Percentiles rank a stretch among this genome's conserved stretches.
Evolutionary conservation across 805 yeast genomes (phyloP).

Genomic region (Candida parachauliodes): DNA sequence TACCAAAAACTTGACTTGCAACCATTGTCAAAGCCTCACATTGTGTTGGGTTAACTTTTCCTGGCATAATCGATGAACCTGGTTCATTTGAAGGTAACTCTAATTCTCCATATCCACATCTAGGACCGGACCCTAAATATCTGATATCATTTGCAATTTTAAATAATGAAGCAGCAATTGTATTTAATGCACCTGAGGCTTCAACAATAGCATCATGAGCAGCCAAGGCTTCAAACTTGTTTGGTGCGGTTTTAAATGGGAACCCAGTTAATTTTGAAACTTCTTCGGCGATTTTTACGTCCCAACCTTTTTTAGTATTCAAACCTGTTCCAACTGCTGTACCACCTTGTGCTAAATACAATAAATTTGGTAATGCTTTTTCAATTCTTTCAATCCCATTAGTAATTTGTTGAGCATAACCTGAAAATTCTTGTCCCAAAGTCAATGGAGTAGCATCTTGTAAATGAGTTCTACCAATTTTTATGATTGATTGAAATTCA

Average conservation of each 20-base stretch:
- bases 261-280: conserved; percentile 85
- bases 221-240: conserved; percentile 98
- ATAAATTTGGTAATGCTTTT: conserved; percentile 67
- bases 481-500: conserved; percentile 86
- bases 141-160: conserved; percentile 98
- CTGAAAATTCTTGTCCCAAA: conserved; percentile 96
- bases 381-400: conserved; percentile 89
- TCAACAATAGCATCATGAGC: conserved; percentile 98
- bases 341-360: conserved; percentile 96
- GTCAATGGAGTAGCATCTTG: conserved; percentile 99
- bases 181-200: conserved; percentile 95
- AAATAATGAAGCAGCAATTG: conserved; percentile 87
- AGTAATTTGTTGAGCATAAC: conserved; percentile 89
- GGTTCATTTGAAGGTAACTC: conserved; percentile 97
- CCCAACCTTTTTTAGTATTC: conserved; percentile 90
- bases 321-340: conserved; percentile 99
- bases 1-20: conserved; percentile 96
- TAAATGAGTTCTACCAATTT: conserved; percentile 97
- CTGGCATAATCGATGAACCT: conserved; percentile 99
- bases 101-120: conserved; percentile 98
- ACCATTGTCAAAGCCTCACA: conserved; percentile 99
- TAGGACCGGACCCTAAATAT: conserved; percentile 97
- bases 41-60: conserved; percentile 99
- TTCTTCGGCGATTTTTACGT: conserved; percentile 78
- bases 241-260: conserved; percentile 91